Evolutionary conservation across 164 flowering plant species (phyloP), one percentile per base, ranked within the genome.

Genomic region (Dillenia suffruticosa): DNA sequence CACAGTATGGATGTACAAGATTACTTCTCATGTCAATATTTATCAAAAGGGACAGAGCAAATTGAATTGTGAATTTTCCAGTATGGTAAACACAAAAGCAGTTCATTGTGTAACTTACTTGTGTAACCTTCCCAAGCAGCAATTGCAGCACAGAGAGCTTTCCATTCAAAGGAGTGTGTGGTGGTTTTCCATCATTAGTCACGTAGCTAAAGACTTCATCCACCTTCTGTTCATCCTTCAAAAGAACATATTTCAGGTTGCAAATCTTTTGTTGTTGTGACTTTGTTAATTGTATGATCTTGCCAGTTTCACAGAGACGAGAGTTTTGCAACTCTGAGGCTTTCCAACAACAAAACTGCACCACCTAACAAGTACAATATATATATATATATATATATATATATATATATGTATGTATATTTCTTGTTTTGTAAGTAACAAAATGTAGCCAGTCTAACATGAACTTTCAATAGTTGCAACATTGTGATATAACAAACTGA

Each of bases 281-380:
- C 45, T 70, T 51, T 5, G 85, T 68, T 19, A 78, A 46, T 46
- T 43, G 63, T 16, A 50, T 17, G 6, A 71, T 68, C 15, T 64
- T 69, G 15, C 15, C 16, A 8, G 49, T 12, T 17, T 62, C 74
- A 24, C 14, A 44, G 9, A 44, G 15, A 46, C 70, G 52, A 5
- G 50, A 32, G 48, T 56, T 44, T 15, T 61, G 67, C 15, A 73
- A 62, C 52, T 73, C 75, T 14, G 76, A 57, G 45, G 64, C 77
- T 76, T 80, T 86, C 95, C 93, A 92, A 51, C 19, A 46, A 63
- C 77, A 81, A 70, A 84, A 90, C 63, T 90, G 96, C 63, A 89
- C 79, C 48, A 84, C 91, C 95, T 88, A 76, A 62, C 63, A 49
- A 51, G 61, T 56, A 63, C 8, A 11, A 66, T 19, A 19, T 19